Base-by-base conservation (phyloP, 2,329 filamentous ascomycete genomes). In the Neofusicoccum sp. region DNA sequence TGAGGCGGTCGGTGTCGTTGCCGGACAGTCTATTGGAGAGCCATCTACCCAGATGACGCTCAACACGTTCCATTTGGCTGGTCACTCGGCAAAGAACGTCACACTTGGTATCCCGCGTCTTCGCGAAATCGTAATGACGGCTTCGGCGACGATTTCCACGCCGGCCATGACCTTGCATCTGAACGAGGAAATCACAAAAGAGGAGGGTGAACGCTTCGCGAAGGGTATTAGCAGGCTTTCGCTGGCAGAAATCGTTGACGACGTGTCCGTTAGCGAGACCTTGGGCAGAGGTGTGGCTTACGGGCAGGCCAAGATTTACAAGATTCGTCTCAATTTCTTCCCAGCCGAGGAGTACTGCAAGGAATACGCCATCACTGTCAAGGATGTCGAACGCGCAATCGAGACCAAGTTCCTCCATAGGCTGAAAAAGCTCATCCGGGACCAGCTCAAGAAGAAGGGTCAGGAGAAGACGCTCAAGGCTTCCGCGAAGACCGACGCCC, bases 1-100 rank as follows among this genome's bases (percentile, higher is more conserved):
- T 47, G 96, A 99, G 78, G 93, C 95, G 28, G 93, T 99, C 28
- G 95, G 95, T 66, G 96, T 99, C 64, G 91, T 99, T 62, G 96
- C 96, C 54, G 93, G 93, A 8, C 95, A 99, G 76, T 98, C 93
- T 33, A 88, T 99, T 43, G 95, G 95, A 72, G 96, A 99, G 73
- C 95, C 96, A 7, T 97, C 93, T 2, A 99, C 95, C 9, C 95
- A 99, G 75, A 99, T 99, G 96, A 99, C 96, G 6, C 80, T 99
- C 60, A 99, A 99, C 78, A 99, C 96, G 30, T 99, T 99, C 85
- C 95, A 99, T 84, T 90, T 99, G 85, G 95, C 95, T 75, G 95
- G 95, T 71, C 93, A 98, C 81, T 93, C 95, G 20, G 89, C 95
- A 31, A 98, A 97, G 82, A 99, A 99, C 84, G 96, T 99, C 72